Evolutionary conservation across 108 stramenopile species (phyloP).

Genomic region (Aurantiochytrium sp.): DNA sequence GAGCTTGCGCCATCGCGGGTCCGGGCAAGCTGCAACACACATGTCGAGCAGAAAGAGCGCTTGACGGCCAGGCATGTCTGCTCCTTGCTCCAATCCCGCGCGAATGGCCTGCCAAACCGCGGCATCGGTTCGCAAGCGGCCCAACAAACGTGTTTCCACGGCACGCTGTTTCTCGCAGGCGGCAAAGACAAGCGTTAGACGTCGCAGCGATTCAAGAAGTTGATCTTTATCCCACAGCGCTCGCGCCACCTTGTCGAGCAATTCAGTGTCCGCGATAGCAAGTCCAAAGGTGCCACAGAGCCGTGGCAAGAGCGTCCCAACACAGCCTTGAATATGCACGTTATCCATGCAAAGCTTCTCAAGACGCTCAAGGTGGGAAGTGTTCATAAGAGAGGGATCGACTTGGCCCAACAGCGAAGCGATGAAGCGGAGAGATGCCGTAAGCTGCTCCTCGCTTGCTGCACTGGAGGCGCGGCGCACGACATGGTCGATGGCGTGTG

Average conservation of each 20-base stretch:
- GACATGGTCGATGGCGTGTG: not conserved
- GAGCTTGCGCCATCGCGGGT: not conserved
- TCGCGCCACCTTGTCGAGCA: not conserved
- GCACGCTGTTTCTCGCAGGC: not conserved
- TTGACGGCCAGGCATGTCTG: not conserved
- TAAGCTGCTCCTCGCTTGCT: too few relatives aligned
- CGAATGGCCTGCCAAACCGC: not conserved
- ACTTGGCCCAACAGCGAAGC: not conserved
- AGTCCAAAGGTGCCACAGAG: not conserved
- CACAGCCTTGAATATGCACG: not conserved
- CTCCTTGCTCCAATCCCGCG: not conserved
- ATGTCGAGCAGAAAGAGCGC: not conserved
- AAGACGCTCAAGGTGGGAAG: not conserved
- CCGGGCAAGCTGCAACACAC: not conserved
- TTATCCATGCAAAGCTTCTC: not conserved
- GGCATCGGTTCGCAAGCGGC: not conserved
- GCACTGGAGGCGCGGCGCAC: too few relatives aligned
- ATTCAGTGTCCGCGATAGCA: not conserved
- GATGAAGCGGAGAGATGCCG: not conserved
- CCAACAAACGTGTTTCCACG: not conserved
- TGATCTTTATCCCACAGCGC: not conserved
- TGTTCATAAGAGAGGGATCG: not conserved
- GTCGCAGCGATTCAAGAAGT: not conserved
- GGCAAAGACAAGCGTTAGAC: not conserved
- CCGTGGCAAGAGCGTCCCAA: not conserved